A percentile compares a stretch with the other conserved stretches of the same genome.
Conservation (phyloP, 495 filamentous ascomycete genomes). For the Sabuloglossum arenarium region DNA sequence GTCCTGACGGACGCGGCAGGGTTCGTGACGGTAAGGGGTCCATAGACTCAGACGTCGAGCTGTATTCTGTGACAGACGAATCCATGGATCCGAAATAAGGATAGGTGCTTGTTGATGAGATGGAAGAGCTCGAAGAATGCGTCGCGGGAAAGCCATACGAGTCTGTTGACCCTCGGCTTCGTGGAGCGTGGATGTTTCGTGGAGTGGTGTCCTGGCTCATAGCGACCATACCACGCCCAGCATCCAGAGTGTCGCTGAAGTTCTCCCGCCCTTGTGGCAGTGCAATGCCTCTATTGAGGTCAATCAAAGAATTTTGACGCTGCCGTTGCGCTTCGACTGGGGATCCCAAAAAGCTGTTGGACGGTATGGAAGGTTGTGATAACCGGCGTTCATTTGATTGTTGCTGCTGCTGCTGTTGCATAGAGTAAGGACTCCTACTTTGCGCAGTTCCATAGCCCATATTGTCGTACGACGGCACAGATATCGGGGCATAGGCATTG, state of each 20-base stretch:
- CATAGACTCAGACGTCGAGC: conserved; percentile 73
- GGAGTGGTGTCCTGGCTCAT: conserved; percentile 86
- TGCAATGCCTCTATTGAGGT: conserved; percentile 35
- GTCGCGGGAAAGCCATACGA: conserved; percentile 83
- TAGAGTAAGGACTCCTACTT: not conserved
- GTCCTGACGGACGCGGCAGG: conserved; percentile 52
- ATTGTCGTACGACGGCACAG: conserved; percentile 25
- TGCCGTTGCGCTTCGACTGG: conserved; percentile 23
- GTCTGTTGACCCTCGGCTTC: conserved; percentile 49
- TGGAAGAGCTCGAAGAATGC: conserved; percentile 86
- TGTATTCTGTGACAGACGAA: conserved; percentile 86
- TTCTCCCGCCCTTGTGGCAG: conserved; percentile 27
- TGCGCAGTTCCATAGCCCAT: conserved; percentile 26
- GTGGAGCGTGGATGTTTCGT: conserved; percentile 65
- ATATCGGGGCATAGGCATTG: not conserved
- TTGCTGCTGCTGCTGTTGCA: conserved; percentile 2
- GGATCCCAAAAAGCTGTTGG: conserved; percentile 25
- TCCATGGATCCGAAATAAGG: conserved; percentile 64
- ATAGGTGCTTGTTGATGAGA: conserved; percentile 59
- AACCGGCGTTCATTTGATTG: conserved; percentile 51
- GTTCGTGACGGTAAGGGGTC: conserved; percentile 61
- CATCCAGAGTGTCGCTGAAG: conserved; percentile 72
- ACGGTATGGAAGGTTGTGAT: conserved; percentile 73
- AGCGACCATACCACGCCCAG: conserved; percentile 76
- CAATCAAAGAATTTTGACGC: conserved; percentile 36